Evolutionary conservation across 345 rosid genomes (phyloP), one percentile per base, ranked within the genome.

Genomic region (Populus nigra): DNA sequence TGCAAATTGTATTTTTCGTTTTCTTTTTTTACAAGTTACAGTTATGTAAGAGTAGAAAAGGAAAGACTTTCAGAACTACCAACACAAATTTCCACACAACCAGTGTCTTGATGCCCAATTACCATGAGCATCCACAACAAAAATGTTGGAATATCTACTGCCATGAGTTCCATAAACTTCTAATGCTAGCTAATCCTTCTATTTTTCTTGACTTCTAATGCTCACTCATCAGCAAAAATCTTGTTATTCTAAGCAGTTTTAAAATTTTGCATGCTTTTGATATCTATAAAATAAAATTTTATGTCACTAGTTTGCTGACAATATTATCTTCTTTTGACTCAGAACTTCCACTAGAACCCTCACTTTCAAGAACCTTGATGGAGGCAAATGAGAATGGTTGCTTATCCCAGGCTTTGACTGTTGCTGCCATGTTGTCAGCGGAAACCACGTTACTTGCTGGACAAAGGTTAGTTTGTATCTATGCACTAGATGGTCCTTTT

Each of bases 291-390:
- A 47, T 47, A 47, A 47, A 13, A 3, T 0, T 47, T 13, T 47
- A 13, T 47, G 50, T 47, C 50, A 47, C 18, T 4, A 47, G 50
- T 47, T 47, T 47, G 50, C 50, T 47, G 50, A 47, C 50, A 22
- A 33, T 68, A 41, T 7, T 50, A 29, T 20, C 61, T 65, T 69
- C 12, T 78, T 78, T 68, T 78, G 8, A 47, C 84, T 83, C 91
- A 95, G 98, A 92, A 77, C 97, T 93, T 86, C 99, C 99, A 23
- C 81, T 96, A 73, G 99, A 93, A 84, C 99, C 99, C 59, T 93
- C 99, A 49, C 89, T 96, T 80, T 91, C 99, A 74, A 89, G 98
- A 91, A 93, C 93, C 72, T 87, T 96, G 79, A 87, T 92, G 73
- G 97, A 93, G 86, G 98, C 99, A 68, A 91, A 91, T 81, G 93